Conservation (phyloP, 371 early-diverging fungal genomes). For the Rozella allomycis region DNA sequence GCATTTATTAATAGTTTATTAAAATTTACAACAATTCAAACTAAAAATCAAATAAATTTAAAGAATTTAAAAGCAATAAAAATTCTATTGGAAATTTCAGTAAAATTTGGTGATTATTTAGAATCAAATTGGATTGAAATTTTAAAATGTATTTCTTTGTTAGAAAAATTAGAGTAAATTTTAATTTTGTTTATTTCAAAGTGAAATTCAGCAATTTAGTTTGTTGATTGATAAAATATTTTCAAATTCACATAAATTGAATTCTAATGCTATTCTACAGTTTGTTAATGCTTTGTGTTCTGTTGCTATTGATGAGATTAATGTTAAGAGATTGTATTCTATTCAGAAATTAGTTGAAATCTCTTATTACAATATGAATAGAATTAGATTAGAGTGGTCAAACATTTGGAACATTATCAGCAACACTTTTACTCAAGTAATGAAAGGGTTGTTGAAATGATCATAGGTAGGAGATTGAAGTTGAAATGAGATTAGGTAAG, state of each 20-base stretch:
- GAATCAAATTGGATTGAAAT: conserved; percentile 72
- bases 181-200: too few species aligned
- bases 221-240: conserved; percentile 69
- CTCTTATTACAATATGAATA: conserved; percentile 86
- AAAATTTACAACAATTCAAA: conserved; percentile 62
- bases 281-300: conserved; percentile 67
- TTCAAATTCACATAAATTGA: conserved; percentile 28
- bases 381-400: conserved; percentile 89
- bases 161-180: conserved; percentile 49
- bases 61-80: conserved; percentile 76
- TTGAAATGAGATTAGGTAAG: neutral
- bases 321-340: conserved; percentile 58
- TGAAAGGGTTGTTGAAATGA: too few species aligned
- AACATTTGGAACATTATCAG: conserved; percentile 81
- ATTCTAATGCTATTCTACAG: conserved; percentile 50
- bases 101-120: conserved; percentile 53
- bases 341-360: conserved; percentile 79
- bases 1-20: conserved; percentile 71
- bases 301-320: conserved; percentile 61
- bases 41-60: conserved; percentile 45
- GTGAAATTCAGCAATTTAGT: too few species aligned
- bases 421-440: conserved; percentile 62
- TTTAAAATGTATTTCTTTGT: conserved; percentile 56
- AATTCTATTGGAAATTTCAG: conserved; percentile 54
- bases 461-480: too few species aligned